Evolutionary conservation across 2,329 filamentous ascomycete species (phyloP).

Genomic region (Trichoderma guizhouense): DNA sequence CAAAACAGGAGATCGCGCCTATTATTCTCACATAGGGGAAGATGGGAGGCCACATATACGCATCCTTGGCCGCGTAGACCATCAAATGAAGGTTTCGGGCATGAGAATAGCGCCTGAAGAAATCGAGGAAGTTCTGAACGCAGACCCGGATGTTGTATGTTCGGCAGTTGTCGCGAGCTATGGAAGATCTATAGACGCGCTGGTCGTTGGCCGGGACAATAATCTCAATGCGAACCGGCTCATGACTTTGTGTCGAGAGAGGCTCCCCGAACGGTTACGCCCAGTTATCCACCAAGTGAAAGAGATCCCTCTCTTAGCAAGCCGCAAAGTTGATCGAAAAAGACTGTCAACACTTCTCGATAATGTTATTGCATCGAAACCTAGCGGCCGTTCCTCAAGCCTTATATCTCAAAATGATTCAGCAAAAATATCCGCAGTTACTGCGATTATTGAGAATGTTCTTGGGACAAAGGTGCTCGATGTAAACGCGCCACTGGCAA

Average conservation of each 20-base stretch:
- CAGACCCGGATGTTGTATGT: not conserved
- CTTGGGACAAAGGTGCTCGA: not conserved
- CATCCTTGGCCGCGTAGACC: not conserved
- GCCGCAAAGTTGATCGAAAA: not conserved
- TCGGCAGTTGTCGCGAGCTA: not conserved
- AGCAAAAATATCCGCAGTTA: not conserved
- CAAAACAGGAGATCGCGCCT: not conserved
- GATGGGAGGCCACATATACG: not conserved
- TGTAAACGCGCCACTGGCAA: not conserved
- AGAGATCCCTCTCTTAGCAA: not conserved
- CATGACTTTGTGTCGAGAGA: not conserved
- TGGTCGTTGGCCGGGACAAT: not conserved
- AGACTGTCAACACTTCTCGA: not conserved
- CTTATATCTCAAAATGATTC: not conserved
- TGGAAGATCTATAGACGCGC: not conserved
- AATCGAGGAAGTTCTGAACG: not conserved
- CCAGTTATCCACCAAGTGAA: not conserved
- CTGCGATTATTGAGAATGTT: not conserved
- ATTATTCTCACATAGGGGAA: not conserved
- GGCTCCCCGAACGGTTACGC: not conserved
- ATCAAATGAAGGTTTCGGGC: not conserved
- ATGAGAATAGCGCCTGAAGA: not conserved
- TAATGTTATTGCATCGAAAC: not conserved
- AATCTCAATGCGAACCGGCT: not conserved
- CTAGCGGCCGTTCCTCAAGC: not conserved